Evolutionary conservation across 1,284 basidiomycete genomes (phyloP).

Genomic region (Cryptococcus maquisensis): DNA sequence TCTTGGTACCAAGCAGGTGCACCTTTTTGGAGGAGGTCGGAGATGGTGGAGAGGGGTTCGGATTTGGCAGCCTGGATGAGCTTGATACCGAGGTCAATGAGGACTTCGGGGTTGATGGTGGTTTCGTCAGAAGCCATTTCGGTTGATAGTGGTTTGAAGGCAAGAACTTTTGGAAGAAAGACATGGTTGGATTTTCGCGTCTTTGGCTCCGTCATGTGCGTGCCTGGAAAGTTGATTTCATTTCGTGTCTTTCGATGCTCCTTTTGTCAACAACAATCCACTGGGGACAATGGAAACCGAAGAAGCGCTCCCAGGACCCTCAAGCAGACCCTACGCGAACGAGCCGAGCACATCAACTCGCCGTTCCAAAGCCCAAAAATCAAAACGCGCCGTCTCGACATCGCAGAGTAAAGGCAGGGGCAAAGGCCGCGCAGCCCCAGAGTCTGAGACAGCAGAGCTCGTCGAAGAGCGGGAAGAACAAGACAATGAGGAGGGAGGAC

Average conservation of each 20-base stretch:
- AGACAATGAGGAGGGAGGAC: neutral
- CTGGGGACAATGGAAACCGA: neutral
- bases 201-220: too few species aligned
- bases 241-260: neutral
- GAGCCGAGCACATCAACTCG: too few species aligned
- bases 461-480: neutral
- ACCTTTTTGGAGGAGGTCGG: conserved; percentile 60
- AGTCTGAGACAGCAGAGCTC: neutral
- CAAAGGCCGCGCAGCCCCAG: neutral
- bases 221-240: too few species aligned
- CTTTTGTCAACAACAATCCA: neutral
- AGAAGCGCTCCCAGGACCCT: neutral
- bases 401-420: neutral
- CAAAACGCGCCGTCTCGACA: too few species aligned
- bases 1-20: conserved; percentile 92
- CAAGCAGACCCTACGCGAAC: neutral
- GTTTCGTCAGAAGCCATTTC: conserved; percentile 2
- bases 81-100: conserved; percentile 17
- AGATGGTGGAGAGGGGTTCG: conserved; percentile 55
- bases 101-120: conserved; percentile 12
- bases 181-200: neutral
- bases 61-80: conserved; percentile 28
- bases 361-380: too few species aligned
- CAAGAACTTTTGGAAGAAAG: neutral
- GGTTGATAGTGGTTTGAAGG: neutral